Evolutionary conservation across 768 basidiomycete species (phyloP), one percentile per base, ranked within the genome.

Genomic region (Amyloporia xantha): DNA sequence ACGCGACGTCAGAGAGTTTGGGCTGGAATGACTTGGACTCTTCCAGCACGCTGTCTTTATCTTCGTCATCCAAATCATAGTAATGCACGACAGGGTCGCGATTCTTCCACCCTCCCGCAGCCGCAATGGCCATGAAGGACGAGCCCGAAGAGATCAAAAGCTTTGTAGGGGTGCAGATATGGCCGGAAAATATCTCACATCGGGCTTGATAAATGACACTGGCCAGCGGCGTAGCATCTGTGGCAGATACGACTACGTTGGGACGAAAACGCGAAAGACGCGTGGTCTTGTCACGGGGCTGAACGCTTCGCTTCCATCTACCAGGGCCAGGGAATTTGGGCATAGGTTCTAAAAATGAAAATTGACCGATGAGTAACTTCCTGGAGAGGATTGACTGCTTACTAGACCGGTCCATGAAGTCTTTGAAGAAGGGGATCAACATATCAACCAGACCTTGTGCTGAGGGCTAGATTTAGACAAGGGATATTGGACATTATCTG

Each of bases 151-250:
- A 54, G 12, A 67, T 47, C n/a, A 38, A 35, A 2, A 63, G 15
- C 19, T 42, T 21, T 26, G 55, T 39, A 19, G 66, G 66, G 12
- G 24, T 4, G 17, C 13, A 5, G 17, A 58, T 62, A 19, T 44
- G 30, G 10, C 51, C 47, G 24, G 48, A 47, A 3, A 49, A 39
- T 13, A 71, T 54, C 49, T 71, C 68, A 43, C 62, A 68, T 20
- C 68, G 61, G 1, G 70, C 71, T 44, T 73, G 59, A 42, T 61
- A 62, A 17, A 72, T 59, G n/a, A 55, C 48, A 2, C 53, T 61
- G 2, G 68, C 69, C 7, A 54, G 27, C 12, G 63, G 60, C 3
- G 59, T 56, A 1, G 47, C 41, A 2, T 33, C 25, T 2, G 59
- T 57, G 1, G 59, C 47, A 5, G 60, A 48, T 4, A 53, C 45